Evolutionary conservation across 2,329 filamentous ascomycete species (phyloP).

Genomic region (Scorias spongiosa): DNA sequence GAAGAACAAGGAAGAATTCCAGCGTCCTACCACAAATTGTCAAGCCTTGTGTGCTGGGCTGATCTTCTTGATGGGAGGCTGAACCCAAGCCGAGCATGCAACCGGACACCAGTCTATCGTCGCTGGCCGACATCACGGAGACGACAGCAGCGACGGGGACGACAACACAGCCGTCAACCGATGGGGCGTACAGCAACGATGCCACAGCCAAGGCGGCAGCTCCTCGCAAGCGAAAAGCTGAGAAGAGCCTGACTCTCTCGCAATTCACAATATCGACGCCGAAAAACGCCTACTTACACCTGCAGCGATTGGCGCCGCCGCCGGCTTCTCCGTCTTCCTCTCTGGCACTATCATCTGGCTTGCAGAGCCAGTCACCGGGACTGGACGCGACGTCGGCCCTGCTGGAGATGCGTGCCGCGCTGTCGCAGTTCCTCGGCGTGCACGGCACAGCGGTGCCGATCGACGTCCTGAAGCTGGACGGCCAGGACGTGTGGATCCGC

Average conservation of each 20-base stretch:
- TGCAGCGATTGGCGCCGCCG: slow-evolving; percentile 17
- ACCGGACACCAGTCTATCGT: background rate
- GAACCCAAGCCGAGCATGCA: background rate
- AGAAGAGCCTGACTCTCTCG: slow-evolving; percentile 12
- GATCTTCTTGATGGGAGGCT: too few relatives aligned
- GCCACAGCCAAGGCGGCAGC: background rate
- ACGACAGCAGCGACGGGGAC: background rate
- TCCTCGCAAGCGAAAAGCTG: slow-evolving; percentile 1
- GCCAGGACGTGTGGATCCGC: slow-evolving; percentile 46
- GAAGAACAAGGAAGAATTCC: too few relatives aligned
- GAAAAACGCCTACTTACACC: slow-evolving; percentile 27
- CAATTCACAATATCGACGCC: slow-evolving; percentile 25
- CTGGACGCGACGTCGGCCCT: slow-evolving; percentile 49
- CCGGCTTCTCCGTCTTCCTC: slow-evolving; percentile 1
- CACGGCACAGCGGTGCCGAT: slow-evolving; percentile 52
- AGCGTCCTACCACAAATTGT: too few relatives aligned
- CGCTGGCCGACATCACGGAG: background rate
- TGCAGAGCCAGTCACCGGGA: background rate
- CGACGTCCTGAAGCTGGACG: slow-evolving; percentile 52
- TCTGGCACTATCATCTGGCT: background rate
- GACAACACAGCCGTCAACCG: background rate
- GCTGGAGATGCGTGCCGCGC: slow-evolving; percentile 46
- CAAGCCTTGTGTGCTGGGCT: too few relatives aligned
- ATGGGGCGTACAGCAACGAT: background rate
- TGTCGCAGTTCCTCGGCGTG: slow-evolving; percentile 55